A percentile compares a stretch with the other conserved stretches of the same genome.
phyloP scores from a whole-genome alignment of 2,329 filamentous ascomycete genomes.

The Ophiostoma sp. region DNA sequence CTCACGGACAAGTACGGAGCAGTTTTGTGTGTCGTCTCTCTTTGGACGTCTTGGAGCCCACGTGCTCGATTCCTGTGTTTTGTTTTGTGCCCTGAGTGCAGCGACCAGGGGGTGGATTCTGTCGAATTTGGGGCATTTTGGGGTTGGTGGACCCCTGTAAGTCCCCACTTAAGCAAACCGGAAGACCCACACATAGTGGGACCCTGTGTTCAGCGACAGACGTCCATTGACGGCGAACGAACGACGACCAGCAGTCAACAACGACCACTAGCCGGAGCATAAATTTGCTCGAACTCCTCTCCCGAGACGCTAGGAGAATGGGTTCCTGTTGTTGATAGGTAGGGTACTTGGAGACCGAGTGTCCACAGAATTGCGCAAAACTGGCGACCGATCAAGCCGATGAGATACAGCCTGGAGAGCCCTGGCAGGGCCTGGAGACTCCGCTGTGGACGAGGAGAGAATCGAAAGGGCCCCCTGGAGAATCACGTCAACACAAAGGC shows the following conservation, averaged over 20 bases:
- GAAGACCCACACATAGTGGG: background rate
- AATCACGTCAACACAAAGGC: background rate
- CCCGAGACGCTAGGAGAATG: background rate
- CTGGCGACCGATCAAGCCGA: too few relatives aligned
- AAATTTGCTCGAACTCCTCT: background rate
- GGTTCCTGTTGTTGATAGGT: background rate
- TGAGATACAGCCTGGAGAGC: background rate
- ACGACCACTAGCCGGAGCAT: background rate
- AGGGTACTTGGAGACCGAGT: background rate
- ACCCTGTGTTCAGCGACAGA: background rate
- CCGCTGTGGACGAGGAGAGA: background rate
- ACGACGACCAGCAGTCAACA: too few relatives aligned
- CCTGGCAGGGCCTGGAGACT: background rate
- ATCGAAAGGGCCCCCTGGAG: background rate
- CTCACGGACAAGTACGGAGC: background rate
- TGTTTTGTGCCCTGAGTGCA: slow-evolving; percentile 21
- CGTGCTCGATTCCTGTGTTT: slow-evolving; percentile 24
- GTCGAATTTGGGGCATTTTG: background rate
- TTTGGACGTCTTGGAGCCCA: slow-evolving; percentile 7
- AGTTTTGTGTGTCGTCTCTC: background rate
- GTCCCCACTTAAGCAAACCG: background rate
- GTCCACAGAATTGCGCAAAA: background rate
- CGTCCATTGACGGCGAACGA: too few relatives aligned
- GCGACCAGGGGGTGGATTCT: background rate
- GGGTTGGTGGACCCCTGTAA: background rate